A percentile compares a stretch with the other conserved stretches of the same genome.
phyloP scores from a whole-genome alignment of 164 flowering plant genomes.

The Vitis riparia region DNA sequence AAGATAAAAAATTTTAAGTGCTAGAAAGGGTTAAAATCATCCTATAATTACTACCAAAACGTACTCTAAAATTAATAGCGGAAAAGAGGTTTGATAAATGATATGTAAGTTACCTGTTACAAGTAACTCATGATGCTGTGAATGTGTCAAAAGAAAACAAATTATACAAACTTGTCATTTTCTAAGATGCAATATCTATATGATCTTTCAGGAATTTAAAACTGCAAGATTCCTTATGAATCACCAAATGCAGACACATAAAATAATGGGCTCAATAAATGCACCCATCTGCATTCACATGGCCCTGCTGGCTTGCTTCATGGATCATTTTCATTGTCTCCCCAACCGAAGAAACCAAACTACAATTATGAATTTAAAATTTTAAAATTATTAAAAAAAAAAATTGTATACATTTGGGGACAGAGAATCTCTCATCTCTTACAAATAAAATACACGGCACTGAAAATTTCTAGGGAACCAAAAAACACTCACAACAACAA shows the following conservation, averaged over 20 bases:
- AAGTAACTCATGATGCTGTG: no score
- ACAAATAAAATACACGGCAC: constrained; percentile 2
- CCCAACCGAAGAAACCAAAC: constrained; percentile 1
- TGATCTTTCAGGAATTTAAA: neutral
- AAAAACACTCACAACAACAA: constrained; percentile 1
- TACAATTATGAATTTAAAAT: neutral
- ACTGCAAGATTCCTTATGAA: neutral
- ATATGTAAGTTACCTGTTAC: no score
- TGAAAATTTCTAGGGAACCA: constrained; percentile 4
- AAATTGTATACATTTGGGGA: constrained; percentile 4
- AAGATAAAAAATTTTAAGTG: no score
- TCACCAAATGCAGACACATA: neutral
- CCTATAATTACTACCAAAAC: no score
- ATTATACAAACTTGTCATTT: no score
- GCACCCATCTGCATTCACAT: constrained; percentile 35
- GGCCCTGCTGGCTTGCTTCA: constrained; percentile 30
- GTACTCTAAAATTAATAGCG: no score
- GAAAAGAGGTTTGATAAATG: no score
- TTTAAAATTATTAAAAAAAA: neutral
- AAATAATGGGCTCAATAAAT: constrained; percentile 6
- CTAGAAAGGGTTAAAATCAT: no score
- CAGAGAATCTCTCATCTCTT: constrained; percentile 15
- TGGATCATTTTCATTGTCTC: constrained; percentile 16
- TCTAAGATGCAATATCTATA: neutral
- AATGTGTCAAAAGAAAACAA: no score